Percentiles rank a stretch among this genome's conserved stretches.
phyloP scores from a whole-genome alignment of 768 basidiomycete genomes.

The Tylopilus sp. region DNA sequence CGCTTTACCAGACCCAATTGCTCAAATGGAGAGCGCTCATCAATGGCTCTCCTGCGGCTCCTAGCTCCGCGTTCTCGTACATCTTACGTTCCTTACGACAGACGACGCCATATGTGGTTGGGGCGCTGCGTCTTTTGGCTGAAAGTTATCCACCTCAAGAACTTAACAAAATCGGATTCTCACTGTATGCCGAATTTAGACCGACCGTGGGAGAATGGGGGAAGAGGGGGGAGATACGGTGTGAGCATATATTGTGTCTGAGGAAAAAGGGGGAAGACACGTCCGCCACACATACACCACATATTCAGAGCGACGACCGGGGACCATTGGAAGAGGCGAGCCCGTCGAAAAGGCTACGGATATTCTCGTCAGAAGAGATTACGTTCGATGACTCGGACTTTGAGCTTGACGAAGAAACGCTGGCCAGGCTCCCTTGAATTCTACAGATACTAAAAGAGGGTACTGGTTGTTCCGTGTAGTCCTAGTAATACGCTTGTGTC shows the following conservation, averaged over 20 bases:
- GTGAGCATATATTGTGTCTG: slow-evolving; percentile 62
- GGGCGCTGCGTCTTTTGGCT: slow-evolving; percentile 69
- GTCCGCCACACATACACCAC: slow-evolving; percentile 9
- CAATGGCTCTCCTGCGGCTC: slow-evolving; percentile 63
- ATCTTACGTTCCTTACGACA: slow-evolving; percentile 78
- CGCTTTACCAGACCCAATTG: slow-evolving; percentile 68
- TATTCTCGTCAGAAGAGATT: slow-evolving; percentile 46
- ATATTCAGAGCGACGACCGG: neutral
- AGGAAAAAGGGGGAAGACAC: slow-evolving; percentile 34
- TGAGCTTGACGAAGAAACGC: slow-evolving; percentile 43
- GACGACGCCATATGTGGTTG: slow-evolving; percentile 72
- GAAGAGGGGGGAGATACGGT: slow-evolving; percentile 68
- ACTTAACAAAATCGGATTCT: slow-evolving; percentile 66
- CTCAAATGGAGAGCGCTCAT: slow-evolving; percentile 83
- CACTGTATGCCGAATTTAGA: slow-evolving; percentile 84
- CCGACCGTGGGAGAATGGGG: slow-evolving; percentile 85
- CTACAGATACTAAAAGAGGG: slow-evolving; percentile 13
- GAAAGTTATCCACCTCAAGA: slow-evolving; percentile 55
- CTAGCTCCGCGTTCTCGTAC: slow-evolving; percentile 78
- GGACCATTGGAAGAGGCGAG: slow-evolving; percentile 21
- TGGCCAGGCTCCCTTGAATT: slow-evolving; percentile 20
- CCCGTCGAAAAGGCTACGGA: slow-evolving; percentile 40
- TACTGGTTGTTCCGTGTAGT: slow-evolving; percentile 2
- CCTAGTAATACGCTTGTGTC: slow-evolving; percentile 15
- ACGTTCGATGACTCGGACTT: slow-evolving; percentile 42